Evolutionary conservation across 371 early-diverging fungal species (phyloP), one percentile per base, ranked within the genome.

Genomic region (Rhizopus arrhizus): DNA sequence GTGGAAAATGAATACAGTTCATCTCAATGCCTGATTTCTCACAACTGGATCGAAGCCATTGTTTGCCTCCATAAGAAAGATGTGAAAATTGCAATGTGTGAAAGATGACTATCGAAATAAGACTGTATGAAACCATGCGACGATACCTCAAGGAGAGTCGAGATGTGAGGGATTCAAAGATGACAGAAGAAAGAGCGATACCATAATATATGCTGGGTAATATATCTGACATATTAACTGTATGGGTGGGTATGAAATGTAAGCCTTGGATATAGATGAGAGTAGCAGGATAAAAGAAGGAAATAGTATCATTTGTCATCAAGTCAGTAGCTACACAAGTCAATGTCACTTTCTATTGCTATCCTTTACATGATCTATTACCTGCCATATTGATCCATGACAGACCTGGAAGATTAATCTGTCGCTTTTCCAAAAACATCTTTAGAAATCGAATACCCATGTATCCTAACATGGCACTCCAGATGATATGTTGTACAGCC

Each of bases 381-480:
- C 56, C 60, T 36, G 49, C 15, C 9, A 45, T 29, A 56, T 62
- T 9, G 6, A 58, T 46, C 67, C 62, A 66, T 22, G 62, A 49
- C 8, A 38, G 32, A 12, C n/a, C 15, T 31, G 62, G 47, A 22
- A 61, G 54, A 13, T 69, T 63, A 8, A 72, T 52, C 43, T 74
- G 75, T 1, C 78, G 73, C 34, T 77, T 68, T 0, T 22, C 52
- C 8, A 70, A 33, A n/a, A 77, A 46, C 0, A 56, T 43, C 12
- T 70, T 54, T 0, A 70, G 10, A 28, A 54, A 55, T 10, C 63
- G 41, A 54, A 61, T 59, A 0, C 52, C 29, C 5, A 52, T 10
- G 35, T 53, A 72, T 0, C 13, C 36, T 2, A 28, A 41, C 16
- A 72, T 46, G 4, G 64, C 11, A 3, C 35, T 34, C 9, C 68